Conservation (phyloP, 352 stramenopile species). For the Pythium pyrilobum region DNA sequence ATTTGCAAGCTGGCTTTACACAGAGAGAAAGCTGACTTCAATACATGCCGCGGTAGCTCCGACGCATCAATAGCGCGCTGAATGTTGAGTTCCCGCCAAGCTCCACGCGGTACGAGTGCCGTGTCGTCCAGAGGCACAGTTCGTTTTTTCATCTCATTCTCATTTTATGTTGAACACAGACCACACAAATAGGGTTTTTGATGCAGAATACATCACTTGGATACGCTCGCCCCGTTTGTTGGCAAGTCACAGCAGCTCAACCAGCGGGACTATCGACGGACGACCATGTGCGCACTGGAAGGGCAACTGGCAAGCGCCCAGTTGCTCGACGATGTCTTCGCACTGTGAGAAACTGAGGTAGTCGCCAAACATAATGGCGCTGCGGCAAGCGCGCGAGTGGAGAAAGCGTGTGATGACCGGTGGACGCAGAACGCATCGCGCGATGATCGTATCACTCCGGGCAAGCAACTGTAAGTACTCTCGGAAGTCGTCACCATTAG, state of each 20-base stretch:
- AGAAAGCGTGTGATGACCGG: conserved; percentile 80
- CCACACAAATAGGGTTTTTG: conserved; percentile 6
- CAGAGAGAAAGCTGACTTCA: not conserved
- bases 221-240: no score
- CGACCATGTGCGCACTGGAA: conserved; percentile 91
- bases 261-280: conserved; percentile 85
- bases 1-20: not conserved
- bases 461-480: conserved; percentile 77
- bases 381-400: conserved; percentile 86
- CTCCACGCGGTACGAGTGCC: conserved; percentile 5
- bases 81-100: conserved; percentile 26
- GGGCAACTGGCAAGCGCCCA: conserved; percentile 75
- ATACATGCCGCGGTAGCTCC: conserved; percentile 28
- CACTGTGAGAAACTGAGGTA: conserved; percentile 65
- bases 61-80: conserved; percentile 55
- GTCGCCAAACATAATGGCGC: conserved; percentile 93
- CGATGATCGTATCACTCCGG: conserved; percentile 17
- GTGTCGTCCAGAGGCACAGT: no score
- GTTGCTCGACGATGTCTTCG: conserved; percentile 53
- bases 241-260: conserved; percentile 36
- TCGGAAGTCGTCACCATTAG: conserved; percentile 70
- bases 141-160: not conserved
- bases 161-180: not conserved
- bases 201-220: no score
- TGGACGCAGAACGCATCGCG: conserved; percentile 30